Percentiles rank a stretch among this genome's conserved stretches.
These are phyloP conservation scores for Penicillium sp. DNA, from an alignment of 2,329 filamentous ascomycete species.

Conservation along the genomic window DNA sequence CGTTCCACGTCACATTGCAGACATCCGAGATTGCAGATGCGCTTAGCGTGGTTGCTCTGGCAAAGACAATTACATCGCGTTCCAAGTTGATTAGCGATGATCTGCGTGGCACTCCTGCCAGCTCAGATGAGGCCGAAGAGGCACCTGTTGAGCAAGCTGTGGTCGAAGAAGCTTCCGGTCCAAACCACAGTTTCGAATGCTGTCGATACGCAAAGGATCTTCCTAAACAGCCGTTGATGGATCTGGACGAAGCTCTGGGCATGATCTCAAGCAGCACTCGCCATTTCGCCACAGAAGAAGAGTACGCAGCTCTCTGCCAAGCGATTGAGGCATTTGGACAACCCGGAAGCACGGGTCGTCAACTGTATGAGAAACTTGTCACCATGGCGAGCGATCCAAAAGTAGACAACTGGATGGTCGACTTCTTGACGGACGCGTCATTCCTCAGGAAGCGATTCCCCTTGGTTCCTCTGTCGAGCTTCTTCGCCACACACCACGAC, in stretches of 20 bases:
- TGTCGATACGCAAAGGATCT: constrained; percentile 9
- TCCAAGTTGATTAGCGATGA: constrained; percentile 4
- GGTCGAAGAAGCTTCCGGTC: neutral
- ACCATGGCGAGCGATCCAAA: neutral
- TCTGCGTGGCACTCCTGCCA: neutral
- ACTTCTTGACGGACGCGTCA: neutral
- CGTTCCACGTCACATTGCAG: constrained; percentile 5
- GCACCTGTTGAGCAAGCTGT: neutral
- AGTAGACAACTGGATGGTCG: constrained; percentile 8
- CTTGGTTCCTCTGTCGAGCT: neutral
- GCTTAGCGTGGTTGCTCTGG: constrained; percentile 3
- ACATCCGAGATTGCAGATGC: constrained; percentile 6
- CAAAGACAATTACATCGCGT: constrained; percentile 3
- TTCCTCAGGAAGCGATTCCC: constrained; percentile 8
- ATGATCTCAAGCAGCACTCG: neutral
- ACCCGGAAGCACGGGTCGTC: neutral
- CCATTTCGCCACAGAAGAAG: constrained; percentile 4
- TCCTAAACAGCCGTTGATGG: constrained; percentile 5
- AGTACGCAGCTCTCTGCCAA: constrained; percentile 1
- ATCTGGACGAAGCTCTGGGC: constrained; percentile 1
- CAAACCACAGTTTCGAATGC: constrained; percentile 3
- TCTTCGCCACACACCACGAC: constrained; percentile 4
- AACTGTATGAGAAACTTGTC: neutral
- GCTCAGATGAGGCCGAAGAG: neutral
- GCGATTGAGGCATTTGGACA: neutral